phyloP scores from a whole-genome alignment of 768 basidiomycete species.

The Phanerochaete carnosa region DNA sequence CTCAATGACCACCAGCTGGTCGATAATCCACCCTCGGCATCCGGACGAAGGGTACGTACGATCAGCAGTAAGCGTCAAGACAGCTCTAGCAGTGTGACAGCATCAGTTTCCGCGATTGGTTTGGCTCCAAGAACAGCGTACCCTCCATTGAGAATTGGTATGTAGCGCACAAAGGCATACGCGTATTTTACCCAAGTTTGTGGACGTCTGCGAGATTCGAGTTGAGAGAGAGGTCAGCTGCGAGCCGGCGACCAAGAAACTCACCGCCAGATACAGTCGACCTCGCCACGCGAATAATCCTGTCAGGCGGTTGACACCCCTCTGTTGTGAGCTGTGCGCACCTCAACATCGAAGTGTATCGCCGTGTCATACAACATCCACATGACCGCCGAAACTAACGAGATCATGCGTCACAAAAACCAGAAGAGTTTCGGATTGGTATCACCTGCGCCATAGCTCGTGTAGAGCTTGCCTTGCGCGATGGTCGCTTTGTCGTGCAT shows the following conservation, averaged over 20 bases:
- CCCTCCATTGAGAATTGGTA: constrained; percentile 3
- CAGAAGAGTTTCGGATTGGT: not conserved
- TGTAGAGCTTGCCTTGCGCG: constrained; percentile 1
- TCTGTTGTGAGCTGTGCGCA: not conserved
- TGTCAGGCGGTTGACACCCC: not conserved
- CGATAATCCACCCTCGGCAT: constrained; percentile 6
- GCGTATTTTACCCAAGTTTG: constrained; percentile 15
- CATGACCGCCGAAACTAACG: constrained; percentile 34
- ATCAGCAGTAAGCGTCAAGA: not conserved
- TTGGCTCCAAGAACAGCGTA: not conserved
- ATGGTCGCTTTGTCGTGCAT: not conserved
- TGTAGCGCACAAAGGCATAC: constrained; percentile 12
- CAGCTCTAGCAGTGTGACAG: not conserved
- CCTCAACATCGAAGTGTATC: constrained; percentile 14
- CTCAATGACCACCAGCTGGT: constrained; percentile 6
- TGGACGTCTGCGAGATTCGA: not conserved
- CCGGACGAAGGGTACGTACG: not conserved
- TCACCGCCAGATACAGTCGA: constrained; percentile 9
- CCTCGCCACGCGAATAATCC: not conserved
- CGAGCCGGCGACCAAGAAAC: not conserved
- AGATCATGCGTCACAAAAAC: not conserved
- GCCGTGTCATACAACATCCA: constrained; percentile 11
- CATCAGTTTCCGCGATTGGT: not conserved
- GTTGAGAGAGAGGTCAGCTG: not conserved
- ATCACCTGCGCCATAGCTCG: constrained; percentile 3